phyloP scores from a whole-genome alignment of 2,329 filamentous ascomycete species.

The Neonectria magnoliae region DNA sequence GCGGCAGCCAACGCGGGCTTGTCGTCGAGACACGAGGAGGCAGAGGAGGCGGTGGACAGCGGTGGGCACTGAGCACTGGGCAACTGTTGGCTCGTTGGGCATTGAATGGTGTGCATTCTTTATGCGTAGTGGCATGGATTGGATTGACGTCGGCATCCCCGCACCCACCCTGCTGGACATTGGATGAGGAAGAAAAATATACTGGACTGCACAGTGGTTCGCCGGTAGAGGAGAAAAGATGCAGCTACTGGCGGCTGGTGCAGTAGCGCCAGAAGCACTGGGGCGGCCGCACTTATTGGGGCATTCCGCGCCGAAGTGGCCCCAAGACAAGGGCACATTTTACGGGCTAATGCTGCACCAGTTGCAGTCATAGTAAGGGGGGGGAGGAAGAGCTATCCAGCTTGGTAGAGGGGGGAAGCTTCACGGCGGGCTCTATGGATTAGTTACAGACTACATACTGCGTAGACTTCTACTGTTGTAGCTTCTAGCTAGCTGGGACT shows the following conservation, averaged over 20 bases:
- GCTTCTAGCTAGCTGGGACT: slow-evolving; percentile 4
- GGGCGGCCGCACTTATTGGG: slow-evolving; percentile 20
- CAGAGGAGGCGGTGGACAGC: slow-evolving; percentile 16
- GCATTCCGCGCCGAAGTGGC: slow-evolving; percentile 38
- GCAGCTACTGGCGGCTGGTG: slow-evolving; percentile 38
- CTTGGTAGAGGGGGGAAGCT: slow-evolving; percentile 28
- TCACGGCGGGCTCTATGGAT: slow-evolving; percentile 2
- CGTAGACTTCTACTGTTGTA: neutral
- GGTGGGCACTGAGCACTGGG: neutral
- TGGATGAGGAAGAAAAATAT: slow-evolving; percentile 11
- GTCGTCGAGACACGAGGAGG: slow-evolving; percentile 12
- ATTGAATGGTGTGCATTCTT: slow-evolving; percentile 4
- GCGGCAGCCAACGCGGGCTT: slow-evolving; percentile 9
- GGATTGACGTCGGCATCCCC: slow-evolving; percentile 7
- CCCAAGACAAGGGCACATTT: neutral
- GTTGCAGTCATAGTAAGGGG: slow-evolving; percentile 25
- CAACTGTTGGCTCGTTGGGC: neutral
- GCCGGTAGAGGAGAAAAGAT: slow-evolving; percentile 16
- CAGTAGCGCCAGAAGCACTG: slow-evolving; percentile 41
- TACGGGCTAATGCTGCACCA: slow-evolving; percentile 4
- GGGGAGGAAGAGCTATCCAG: slow-evolving; percentile 36
- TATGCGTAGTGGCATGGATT: neutral
- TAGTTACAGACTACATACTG: neutral
- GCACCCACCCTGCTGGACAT: slow-evolving; percentile 8
- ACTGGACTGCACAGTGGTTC: slow-evolving; percentile 19